Base-by-base conservation (phyloP, 805 yeast genomes). In the Lipomyces yamanashiensis region DNA sequence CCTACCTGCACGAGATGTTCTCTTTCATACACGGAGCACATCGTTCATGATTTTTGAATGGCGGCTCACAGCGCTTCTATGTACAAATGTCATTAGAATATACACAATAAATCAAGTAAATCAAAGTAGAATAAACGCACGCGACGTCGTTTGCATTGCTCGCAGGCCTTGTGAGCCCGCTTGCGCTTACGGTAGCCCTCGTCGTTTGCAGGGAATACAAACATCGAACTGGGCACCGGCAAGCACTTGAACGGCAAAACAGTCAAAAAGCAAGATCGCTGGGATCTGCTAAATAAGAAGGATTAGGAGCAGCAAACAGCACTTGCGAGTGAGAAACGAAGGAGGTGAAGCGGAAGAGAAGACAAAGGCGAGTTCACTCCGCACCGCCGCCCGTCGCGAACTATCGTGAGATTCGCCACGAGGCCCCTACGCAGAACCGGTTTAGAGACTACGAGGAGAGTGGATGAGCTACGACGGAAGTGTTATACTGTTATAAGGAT, bases 121-220 rank as follows among this genome's bases (percentile, higher is more conserved):
- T 15, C 37, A 54, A n/a, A 9, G 36, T 39, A n/a, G 40, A 39
- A 45, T 28, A 5, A 28, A 45, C 74, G 33, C 53, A 69, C 73
- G 41, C 81, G 69, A 34, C 78, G 71, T 7, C 76, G 72, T 55
- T 79, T 74, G 70, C 81, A 78, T 64, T 74, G 78, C 54, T 74
- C 74, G 66, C 81, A 78, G 51, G 81, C 80, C 67, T 75, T 74
- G 71, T 77, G 79, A 2, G 79, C 79, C 10, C 81, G 71, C 61
- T 79, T 79, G n/a, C 81, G 76, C 36, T 73, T 73, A 52, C 81
- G 75, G 67, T 77, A 78, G 63, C 72, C 77, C 19, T 71, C 75
- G 67, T 79, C 74, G 70, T 79, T 78, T 28, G 81, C 81, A 3
- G 81, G 81, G 58, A 78, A 78, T 58, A 78, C 82, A 68, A 75